Evolutionary conservation across 192 early-diverging fungal genomes (phyloP).

Genomic region (Linnemannia schmuckeri): DNA sequence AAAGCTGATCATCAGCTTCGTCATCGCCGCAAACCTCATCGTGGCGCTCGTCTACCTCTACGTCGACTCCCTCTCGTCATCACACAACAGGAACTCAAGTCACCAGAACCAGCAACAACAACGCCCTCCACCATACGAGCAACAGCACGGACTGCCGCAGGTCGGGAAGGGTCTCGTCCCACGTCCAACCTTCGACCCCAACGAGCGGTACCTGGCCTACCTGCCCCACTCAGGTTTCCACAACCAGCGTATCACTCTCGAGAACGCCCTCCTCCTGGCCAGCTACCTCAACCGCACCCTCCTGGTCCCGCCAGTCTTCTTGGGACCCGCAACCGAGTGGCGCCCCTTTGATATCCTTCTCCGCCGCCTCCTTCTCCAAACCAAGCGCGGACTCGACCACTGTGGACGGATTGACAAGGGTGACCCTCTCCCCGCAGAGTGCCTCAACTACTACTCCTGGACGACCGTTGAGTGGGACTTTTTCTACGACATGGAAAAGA

Average conservation of each 20-base stretch:
- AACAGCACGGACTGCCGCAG: background rate
- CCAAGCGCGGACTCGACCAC: slow-evolving; percentile 68
- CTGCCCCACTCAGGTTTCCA: slow-evolving; percentile 68
- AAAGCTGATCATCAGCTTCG: slow-evolving; percentile 34
- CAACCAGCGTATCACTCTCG: slow-evolving; percentile 69
- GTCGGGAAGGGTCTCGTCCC: slow-evolving; percentile 34
- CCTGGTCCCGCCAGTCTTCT: slow-evolving; percentile 61
- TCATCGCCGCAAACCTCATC: slow-evolving; percentile 31
- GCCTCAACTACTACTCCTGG: slow-evolving; percentile 68
- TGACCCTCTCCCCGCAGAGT: slow-evolving; percentile 63
- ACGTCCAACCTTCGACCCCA: slow-evolving; percentile 22
- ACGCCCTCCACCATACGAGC: background rate
- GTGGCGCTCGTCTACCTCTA: slow-evolving; percentile 34
- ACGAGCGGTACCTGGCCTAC: slow-evolving; percentile 67
- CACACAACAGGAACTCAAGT: background rate
- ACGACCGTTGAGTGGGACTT: slow-evolving; percentile 69
- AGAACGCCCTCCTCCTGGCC: slow-evolving; percentile 67
- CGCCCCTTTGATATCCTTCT: slow-evolving; percentile 61
- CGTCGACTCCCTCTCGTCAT: slow-evolving; percentile 22
- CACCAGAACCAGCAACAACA: background rate
- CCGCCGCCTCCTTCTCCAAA: slow-evolving; percentile 62
- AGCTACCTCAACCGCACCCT: slow-evolving; percentile 68
- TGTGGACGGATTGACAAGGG: slow-evolving; percentile 53
- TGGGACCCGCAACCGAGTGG: slow-evolving; percentile 70
- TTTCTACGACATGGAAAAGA: slow-evolving; percentile 63